These are phyloP conservation scores for Albugo candida DNA, from an alignment of 352 stramenopile genomes.

Conservation along the genomic window DNA sequence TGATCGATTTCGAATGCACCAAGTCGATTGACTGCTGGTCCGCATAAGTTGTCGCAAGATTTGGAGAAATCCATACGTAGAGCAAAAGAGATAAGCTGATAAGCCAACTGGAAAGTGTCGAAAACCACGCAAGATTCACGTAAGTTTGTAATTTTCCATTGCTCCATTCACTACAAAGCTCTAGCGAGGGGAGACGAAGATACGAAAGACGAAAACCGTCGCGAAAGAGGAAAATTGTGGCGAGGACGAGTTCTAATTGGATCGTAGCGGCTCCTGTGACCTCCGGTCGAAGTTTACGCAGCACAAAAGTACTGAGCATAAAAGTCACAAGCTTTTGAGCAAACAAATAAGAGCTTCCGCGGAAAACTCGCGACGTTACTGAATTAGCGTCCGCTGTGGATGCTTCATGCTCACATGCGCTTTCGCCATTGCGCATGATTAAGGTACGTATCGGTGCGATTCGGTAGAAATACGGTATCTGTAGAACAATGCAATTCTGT, in stretches of 20 bases:
- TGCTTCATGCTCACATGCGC: no score
- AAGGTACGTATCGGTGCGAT: no score
- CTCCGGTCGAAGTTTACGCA: conserved; percentile 47
- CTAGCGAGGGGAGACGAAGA: conserved; percentile 53
- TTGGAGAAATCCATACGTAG: background rate
- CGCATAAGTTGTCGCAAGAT: background rate
- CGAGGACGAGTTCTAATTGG: conserved; percentile 75
- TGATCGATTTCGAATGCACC: background rate
- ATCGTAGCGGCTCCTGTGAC: conserved; percentile 68
- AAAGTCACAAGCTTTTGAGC: conserved; percentile 76
- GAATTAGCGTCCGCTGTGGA: background rate
- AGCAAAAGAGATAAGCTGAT: conserved; percentile 17
- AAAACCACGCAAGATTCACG: conserved; percentile 65
- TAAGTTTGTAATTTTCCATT: conserved; percentile 22
- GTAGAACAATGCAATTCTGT: conserved; percentile 69
- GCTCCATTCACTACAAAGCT: conserved; percentile 8
- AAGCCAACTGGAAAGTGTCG: conserved; percentile 31
- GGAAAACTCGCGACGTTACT: conserved; percentile 29
- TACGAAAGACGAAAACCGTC: conserved; percentile 78
- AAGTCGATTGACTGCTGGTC: conserved; percentile 10
- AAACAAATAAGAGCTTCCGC: conserved; percentile 55
- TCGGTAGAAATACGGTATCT: no score
- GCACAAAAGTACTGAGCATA: conserved; percentile 59
- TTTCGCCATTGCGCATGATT: no score
- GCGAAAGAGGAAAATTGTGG: conserved; percentile 77